Evolutionary conservation across 345 rosid genomes (phyloP), one percentile per base, ranked within the genome.

Genomic region (Populus euphratica): DNA sequence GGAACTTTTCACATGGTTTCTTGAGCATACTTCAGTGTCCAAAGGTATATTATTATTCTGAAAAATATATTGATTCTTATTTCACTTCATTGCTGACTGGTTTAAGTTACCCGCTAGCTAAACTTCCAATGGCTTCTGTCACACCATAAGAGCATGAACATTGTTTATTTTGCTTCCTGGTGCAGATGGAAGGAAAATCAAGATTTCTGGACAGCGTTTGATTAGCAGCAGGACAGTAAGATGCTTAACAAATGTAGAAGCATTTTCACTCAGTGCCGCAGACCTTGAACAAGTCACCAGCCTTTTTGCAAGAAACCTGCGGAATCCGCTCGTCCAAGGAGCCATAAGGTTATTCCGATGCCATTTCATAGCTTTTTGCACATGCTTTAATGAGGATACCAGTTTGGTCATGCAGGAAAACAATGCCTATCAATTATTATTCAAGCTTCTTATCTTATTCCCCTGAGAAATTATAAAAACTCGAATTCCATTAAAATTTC

Each of bases 1-100:
- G 82, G 98, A 94, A 81, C 97, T 94, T 14, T 89, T 94, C 70
- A 85, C 93, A 10, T 92, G 96, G 98, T 90, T 92, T 81, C 94
- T 92, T 23, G 98, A 91, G 82, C 91, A 89, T 84, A 89, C 90
- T 87, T 86, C 91, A 8, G 83, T 87, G 18, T 80, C 78, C 83
- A 87, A 79, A 68, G 97, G 97, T 91, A 86, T 70, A 49, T 38
- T n/a, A 36, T 63, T 17, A 74, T 18, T 36, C 44, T 31, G 8
- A 41, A 25, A 18, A 17, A 65, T 44, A 20, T 35, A 64, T 36
- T 35, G 63, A 36, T 35, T 49, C n/a, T 61, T 41, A 38, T 17
- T 8, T 43, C 16, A 77, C 3, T 52, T 52, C 59, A 17, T 27
- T 29, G 8, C 33, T 5, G 38, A 8, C 69, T 1, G 21, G 4